These are phyloP conservation scores for Fusarium heterosporum DNA, from an alignment of 2,329 filamentous ascomycete species.

Conservation along the genomic window DNA sequence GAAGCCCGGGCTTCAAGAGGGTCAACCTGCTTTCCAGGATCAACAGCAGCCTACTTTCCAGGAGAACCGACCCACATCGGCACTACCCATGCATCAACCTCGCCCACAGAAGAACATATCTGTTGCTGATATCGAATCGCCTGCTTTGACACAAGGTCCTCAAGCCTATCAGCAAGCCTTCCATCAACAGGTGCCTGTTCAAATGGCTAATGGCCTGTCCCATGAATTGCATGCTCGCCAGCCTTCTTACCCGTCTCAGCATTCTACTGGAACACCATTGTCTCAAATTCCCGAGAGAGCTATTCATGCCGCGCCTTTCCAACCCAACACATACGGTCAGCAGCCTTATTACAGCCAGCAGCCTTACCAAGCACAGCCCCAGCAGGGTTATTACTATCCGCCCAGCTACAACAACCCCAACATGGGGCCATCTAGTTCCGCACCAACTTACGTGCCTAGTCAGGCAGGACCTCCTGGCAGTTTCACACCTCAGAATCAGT, in stretches of 20 bases:
- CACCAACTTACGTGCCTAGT: conserved; percentile 68
- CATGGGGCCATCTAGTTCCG: conserved; percentile 63
- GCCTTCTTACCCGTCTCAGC: conserved; percentile 76
- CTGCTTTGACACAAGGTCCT: conserved; percentile 67
- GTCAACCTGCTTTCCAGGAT: conserved; percentile 49
- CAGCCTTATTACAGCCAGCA: conserved; percentile 69
- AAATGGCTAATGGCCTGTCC: conserved; percentile 69
- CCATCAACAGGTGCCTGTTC: conserved; percentile 90
- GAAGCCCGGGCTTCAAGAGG: conserved; percentile 69
- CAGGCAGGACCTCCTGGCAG: conserved; percentile 60
- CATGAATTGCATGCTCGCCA: conserved; percentile 74
- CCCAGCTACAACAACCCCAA: conserved; percentile 60
- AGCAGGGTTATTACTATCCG: conserved; percentile 77
- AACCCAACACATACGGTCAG: conserved; percentile 75
- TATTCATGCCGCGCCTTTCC: conserved; percentile 90
- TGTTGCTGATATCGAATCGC: conserved; percentile 90
- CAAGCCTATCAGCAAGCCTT: conserved; percentile 92
- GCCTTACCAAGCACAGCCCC: conserved; percentile 53
- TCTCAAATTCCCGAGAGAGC: conserved; percentile 94
- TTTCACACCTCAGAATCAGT: conserved; percentile 58
- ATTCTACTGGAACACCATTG: conserved; percentile 81
- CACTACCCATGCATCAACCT: conserved; percentile 88
- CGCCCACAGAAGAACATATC: conserved; percentile 95
- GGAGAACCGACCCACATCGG: conserved; percentile 62
- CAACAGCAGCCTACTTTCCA: conserved; percentile 69